Evolutionary conservation across 768 basidiomycete genomes (phyloP), one percentile per base, ranked within the genome.

Genomic region (Hericium alpestre): DNA sequence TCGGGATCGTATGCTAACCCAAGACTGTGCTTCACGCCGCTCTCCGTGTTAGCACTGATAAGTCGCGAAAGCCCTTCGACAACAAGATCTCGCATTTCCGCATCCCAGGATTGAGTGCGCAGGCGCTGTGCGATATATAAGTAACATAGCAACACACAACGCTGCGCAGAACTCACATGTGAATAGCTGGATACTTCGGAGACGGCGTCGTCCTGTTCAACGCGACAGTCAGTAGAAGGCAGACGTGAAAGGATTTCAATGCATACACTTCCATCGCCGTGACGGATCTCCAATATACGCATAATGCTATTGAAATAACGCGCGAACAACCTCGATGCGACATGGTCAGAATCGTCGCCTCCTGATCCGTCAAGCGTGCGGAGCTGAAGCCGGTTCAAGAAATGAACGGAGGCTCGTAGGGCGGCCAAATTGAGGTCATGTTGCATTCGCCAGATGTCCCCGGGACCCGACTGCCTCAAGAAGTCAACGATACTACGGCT

Each of bases 11-110:
- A 92, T 1, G 87, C 89, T 58, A 89, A 74, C 4, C 83, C 73
- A 20, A 94, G 79, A 64, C 87, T 92, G 67, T 94, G 90, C 67
- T 92, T 93, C 66, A 94, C 83, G 5, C 90, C 93, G 63, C 82
- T 86, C 65, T 93, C 90, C 15, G 88, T 84, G 65, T 95, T 95
- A 12, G 90, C 81, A 38, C 78, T 80, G 56, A 95, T 84, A 6
- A 95, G 75, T 59, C 92, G 84, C 0, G 91, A 80, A 7, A 95
- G 78, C 1, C 87, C 90, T 5, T 82, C 79, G 58, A 94, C 87
- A 46, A 90, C 83, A 15, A 90, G 72, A 58, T 90, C 86, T 13
- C 86, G 81, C 41, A 90, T 70, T 56, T 86, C 84, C 0, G 63
- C 61, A 18, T 69, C 69, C 38, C 65, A 57, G 59, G 70, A 61